These are phyloP conservation scores for Cercophora scortea DNA, from an alignment of 495 filamentous ascomycete genomes.

Conservation along the genomic window DNA sequence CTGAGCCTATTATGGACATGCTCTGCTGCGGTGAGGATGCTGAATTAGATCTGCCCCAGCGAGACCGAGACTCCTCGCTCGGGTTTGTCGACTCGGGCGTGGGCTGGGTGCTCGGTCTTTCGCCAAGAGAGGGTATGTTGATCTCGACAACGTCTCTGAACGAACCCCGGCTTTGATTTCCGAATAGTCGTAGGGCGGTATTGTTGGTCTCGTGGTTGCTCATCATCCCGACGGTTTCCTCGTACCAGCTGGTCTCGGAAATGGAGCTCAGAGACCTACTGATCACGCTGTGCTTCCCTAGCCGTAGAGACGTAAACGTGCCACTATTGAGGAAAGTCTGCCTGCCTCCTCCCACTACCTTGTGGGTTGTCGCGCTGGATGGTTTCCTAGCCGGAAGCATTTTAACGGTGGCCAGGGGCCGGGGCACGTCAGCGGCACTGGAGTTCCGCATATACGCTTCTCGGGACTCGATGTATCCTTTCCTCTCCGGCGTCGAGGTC, in stretches of 20 bases:
- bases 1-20: neutral
- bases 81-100: constrained; percentile 26
- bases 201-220: too few species aligned
- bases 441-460: constrained; percentile 1
- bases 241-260: constrained; percentile 15
- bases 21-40: neutral
- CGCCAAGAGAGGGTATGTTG: constrained; percentile 18
- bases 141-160: constrained; percentile 24
- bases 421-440: constrained; percentile 1
- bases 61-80: neutral
- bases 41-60: neutral
- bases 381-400: constrained; percentile 2
- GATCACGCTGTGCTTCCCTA: neutral
- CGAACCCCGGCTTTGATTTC: constrained; percentile 6
- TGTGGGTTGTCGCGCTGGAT: neutral
- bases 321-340: neutral
- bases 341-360: neutral
- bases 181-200: constrained; percentile 2
- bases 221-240: constrained; percentile 1
- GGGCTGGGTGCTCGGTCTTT: constrained; percentile 20
- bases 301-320: neutral
- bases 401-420: neutral
- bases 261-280: constrained; percentile 13
- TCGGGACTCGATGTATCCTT: constrained; percentile 5
- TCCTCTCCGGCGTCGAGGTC: neutral